A percentile compares a stretch with the other conserved stretches of the same genome.
These are phyloP conservation scores for Ambrosiella beaveri DNA, from an alignment of 2,329 filamentous ascomycete species.

Conservation along the genomic window DNA sequence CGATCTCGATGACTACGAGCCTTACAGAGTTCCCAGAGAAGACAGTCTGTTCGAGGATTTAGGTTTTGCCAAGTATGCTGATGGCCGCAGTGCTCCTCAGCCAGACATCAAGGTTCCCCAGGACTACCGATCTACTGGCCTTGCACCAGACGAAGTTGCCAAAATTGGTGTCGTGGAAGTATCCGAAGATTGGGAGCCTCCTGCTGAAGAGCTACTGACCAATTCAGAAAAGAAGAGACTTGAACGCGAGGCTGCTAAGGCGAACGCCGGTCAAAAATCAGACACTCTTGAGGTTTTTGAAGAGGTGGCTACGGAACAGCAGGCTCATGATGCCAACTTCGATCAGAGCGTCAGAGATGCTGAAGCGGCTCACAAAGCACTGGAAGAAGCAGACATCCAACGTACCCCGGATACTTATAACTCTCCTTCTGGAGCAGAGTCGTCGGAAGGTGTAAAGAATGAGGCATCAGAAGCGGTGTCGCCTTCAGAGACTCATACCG, in stretches of 20 bases:
- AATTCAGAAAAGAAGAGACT: not conserved
- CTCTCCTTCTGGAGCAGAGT: too few relatives aligned
- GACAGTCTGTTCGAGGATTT: constrained; percentile 1
- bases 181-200: not conserved
- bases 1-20: constrained; percentile 1
- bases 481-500: not conserved
- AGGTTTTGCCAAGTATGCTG: not conserved
- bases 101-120: not conserved
- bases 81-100: not conserved
- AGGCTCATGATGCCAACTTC: not conserved
- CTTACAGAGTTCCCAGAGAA: not conserved
- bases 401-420: too few relatives aligned
- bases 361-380: not conserved
- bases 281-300: not conserved
- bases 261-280: too few relatives aligned
- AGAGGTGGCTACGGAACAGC: not conserved
- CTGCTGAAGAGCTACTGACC: not conserved
- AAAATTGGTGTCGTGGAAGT: not conserved
- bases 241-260: not conserved
- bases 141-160: not conserved
- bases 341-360: not conserved
- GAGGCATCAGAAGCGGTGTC: not conserved
- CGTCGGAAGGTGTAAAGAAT: too few relatives aligned
- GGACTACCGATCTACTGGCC: not conserved
- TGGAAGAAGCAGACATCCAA: not conserved